Evolutionary conservation across 2,329 filamentous ascomycete genomes (phyloP).

Genomic region (Didymella sp.): DNA sequence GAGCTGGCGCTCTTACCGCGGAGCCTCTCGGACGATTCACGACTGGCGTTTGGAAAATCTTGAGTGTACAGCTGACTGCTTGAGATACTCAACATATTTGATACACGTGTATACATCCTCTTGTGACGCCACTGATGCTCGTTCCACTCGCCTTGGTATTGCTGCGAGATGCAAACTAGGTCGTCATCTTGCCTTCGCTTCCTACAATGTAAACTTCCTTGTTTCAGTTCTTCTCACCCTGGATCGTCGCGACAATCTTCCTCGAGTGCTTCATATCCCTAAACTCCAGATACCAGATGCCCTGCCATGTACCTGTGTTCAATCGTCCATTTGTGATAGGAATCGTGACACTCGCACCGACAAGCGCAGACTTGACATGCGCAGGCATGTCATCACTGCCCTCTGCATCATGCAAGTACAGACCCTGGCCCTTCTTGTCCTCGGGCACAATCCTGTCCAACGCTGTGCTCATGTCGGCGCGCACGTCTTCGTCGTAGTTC

Average conservation of each 20-base stretch:
- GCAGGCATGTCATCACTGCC: slow-evolving; percentile 94
- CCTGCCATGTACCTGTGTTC: slow-evolving; percentile 77
- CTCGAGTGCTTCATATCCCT: slow-evolving; percentile 76
- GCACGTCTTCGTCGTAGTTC: slow-evolving; percentile 87
- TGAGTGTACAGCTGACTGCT: background rate
- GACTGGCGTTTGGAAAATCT: background rate
- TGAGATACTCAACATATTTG: background rate
- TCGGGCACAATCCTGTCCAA: slow-evolving; percentile 88
- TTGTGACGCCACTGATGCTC: background rate
- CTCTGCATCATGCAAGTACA: slow-evolving; percentile 89
- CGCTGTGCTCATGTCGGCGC: slow-evolving; percentile 91
- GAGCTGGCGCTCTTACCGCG: background rate
- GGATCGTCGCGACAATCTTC: slow-evolving; percentile 89
- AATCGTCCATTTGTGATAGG: slow-evolving; percentile 87
- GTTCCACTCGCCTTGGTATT: background rate
- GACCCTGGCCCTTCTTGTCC: slow-evolving; percentile 61
- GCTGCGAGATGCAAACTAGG: background rate
- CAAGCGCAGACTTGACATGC: slow-evolving; percentile 88
- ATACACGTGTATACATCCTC: background rate
- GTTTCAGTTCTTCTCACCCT: slow-evolving; percentile 73
- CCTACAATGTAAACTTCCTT: background rate
- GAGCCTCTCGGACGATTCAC: background rate
- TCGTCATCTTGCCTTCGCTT: background rate
- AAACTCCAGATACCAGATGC: slow-evolving; percentile 96
- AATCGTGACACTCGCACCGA: slow-evolving; percentile 88